Percentiles rank a stretch among this genome's conserved stretches.
phyloP scores from a whole-genome alignment of 345 rosid genomes.

The Eucalyptus pauciflora region DNA sequence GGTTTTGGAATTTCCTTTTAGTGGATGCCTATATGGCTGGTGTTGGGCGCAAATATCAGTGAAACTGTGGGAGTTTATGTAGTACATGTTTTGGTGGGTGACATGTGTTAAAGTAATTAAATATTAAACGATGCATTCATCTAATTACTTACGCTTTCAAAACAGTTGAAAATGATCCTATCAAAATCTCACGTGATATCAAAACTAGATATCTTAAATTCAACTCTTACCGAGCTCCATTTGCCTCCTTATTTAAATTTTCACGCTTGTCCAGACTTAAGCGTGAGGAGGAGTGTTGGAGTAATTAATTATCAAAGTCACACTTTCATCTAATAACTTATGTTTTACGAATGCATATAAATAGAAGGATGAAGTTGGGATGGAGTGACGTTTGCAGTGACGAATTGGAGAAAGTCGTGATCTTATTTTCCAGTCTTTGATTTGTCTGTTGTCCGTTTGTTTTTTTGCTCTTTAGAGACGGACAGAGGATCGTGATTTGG shows the following conservation, averaged over 20 bases:
- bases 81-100: neutral
- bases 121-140: no score
- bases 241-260: no score
- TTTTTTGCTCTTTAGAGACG: neutral
- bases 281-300: no score
- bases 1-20: neutral
- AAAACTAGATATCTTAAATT: fast-evolving
- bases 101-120: no score
- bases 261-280: no score
- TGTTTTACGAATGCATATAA: neutral
- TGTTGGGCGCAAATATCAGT: neutral
- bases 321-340: no score
- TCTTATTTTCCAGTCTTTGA: neutral
- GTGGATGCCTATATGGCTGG: neutral
- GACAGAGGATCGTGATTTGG: neutral
- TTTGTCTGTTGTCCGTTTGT: neutral
- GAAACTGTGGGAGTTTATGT: neutral
- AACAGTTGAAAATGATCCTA: fast-evolving
- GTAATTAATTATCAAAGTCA: no score
- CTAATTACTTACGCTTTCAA: fast-evolving
- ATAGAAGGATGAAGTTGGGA: neutral
- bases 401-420: neutral
- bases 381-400: neutral
- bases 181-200: fast-evolving
- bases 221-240: fast-evolving